Evolutionary conservation across 441 rosid genomes (phyloP).

Genomic region (Corymbia citriodora): DNA sequence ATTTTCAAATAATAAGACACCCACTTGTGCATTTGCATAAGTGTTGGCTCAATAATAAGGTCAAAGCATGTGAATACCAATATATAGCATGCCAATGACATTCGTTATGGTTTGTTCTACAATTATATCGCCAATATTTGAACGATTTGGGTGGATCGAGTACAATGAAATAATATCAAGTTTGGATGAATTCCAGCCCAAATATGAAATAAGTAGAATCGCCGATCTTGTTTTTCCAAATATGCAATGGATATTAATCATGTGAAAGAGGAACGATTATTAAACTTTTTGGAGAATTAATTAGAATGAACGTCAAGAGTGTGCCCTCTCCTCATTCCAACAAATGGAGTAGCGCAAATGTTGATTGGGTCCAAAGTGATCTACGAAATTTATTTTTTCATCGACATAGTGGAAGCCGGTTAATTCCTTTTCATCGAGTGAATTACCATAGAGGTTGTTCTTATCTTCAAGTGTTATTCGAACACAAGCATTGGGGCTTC

Average conservation of each 20-base stretch:
- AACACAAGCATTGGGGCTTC: not conserved
- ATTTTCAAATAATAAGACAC: not conserved
- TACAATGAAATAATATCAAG: not conserved
- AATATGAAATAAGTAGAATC: not conserved
- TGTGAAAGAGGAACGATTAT: not conserved
- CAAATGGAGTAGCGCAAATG: rapidly evolving
- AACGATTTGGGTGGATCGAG: not conserved
- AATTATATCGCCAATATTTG: not conserved
- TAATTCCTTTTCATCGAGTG: not conserved
- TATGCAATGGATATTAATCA: not conserved
- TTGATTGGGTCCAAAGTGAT: not conserved
- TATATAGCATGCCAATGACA: not conserved
- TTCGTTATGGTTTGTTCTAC: rapidly evolving
- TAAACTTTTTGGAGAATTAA: not conserved
- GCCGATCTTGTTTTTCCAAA: not conserved
- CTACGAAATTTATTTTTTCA: not conserved
- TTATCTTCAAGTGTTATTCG: not conserved
- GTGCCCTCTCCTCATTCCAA: not conserved
- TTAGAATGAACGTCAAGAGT: not conserved
- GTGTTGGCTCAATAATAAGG: not conserved
- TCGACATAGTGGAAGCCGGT: not conserved
- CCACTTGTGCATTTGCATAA: not conserved
- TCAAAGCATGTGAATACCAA: too few species aligned
- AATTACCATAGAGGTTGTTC: not conserved
- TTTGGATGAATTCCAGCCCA: not conserved